Evolutionary conservation across 495 filamentous ascomycete genomes (phyloP).

Genomic region (Tuber magnatum): DNA sequence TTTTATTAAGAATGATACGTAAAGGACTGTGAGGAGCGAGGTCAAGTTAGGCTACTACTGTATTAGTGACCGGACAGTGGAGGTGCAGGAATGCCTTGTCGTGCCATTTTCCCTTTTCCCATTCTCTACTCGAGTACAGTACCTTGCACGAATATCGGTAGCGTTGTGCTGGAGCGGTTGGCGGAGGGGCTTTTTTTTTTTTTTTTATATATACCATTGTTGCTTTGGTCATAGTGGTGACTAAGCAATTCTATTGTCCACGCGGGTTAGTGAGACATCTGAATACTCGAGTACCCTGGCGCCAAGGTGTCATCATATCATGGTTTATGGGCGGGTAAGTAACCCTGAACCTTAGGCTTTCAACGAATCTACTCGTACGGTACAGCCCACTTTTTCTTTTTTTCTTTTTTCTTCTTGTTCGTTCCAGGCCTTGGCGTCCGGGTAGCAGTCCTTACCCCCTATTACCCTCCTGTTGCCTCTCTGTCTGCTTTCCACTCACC

Average conservation of each 20-base stretch:
- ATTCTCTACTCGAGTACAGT: no score
- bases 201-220: no score
- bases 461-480: conserved; percentile 4
- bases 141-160: background rate
- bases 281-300: no score
- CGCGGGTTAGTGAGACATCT: no score
- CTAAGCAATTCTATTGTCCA: background rate
- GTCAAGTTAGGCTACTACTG: background rate
- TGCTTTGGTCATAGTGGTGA: background rate
- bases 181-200: background rate
- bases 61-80: background rate
- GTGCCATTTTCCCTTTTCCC: background rate
- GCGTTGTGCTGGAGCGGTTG: background rate
- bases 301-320: no score
- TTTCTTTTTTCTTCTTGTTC: background rate
- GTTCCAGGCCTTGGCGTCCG: background rate
- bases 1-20: background rate
- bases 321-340: background rate
- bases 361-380: background rate
- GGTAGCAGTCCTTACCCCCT: background rate
- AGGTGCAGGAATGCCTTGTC: background rate
- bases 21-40: background rate
- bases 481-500: background rate
- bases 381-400: background rate
- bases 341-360: background rate